Conservation (phyloP, 2,329 filamentous ascomycete species). For the Penicillium verrucosum region DNA sequence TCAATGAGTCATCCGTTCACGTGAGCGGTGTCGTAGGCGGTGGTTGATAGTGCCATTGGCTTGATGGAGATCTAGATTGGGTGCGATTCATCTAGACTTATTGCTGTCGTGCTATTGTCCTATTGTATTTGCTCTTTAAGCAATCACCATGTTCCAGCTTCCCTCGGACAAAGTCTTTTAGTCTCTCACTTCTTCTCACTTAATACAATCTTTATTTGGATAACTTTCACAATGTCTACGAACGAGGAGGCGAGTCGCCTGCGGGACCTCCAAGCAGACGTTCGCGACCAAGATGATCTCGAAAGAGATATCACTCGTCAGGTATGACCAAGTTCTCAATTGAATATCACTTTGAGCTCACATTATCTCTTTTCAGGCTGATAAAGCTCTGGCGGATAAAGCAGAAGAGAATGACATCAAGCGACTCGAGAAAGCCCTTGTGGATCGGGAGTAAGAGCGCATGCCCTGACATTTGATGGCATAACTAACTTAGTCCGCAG, state of each 20-base stretch:
- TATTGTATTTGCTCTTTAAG: background rate
- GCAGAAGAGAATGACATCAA: slow-evolving; percentile 63
- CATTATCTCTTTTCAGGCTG: slow-evolving; percentile 43
- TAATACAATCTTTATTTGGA: slow-evolving; percentile 1
- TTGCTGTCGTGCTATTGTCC: background rate
- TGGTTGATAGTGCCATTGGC: slow-evolving; percentile 11
- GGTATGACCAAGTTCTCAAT: slow-evolving; percentile 24
- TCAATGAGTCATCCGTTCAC: background rate
- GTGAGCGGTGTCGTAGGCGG: slow-evolving; percentile 15
- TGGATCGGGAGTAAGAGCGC: slow-evolving; percentile 44
- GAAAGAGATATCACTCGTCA: slow-evolving; percentile 77
- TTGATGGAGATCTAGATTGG: slow-evolving; percentile 5
- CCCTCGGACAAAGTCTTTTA: background rate
- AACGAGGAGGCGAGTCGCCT: slow-evolving; percentile 60
- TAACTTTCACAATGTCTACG: slow-evolving; percentile 5
- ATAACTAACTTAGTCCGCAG: slow-evolving; percentile 26
- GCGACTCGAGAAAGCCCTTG: slow-evolving; percentile 56
- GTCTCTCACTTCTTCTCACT: background rate
- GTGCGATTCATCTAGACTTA: background rate
- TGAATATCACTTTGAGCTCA: background rate
- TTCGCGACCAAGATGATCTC: slow-evolving; percentile 83
- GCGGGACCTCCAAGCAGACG: slow-evolving; percentile 61
- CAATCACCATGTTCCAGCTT: background rate
- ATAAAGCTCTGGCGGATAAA: slow-evolving; percentile 58
- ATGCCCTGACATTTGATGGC: background rate